A percentile compares a stretch with the other conserved stretches of the same genome.
phyloP scores from a whole-genome alignment of 345 rosid species.

The Rhizophora mangle region DNA sequence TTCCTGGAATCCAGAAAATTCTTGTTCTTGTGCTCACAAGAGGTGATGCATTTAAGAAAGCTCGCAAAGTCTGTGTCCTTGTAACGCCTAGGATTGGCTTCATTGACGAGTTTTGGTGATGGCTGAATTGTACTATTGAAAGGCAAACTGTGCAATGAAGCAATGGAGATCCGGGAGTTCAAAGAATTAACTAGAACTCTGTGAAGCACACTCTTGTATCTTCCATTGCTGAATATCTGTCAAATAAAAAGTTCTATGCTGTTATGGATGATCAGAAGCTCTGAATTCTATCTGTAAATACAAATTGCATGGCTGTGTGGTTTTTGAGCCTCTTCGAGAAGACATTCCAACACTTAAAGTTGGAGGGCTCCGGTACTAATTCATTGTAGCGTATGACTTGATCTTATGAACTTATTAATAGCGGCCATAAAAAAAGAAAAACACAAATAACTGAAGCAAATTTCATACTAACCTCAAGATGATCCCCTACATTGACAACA shows the following conservation, averaged over 20 bases:
- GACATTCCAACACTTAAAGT: not conserved
- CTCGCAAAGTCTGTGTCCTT: constrained; percentile 34
- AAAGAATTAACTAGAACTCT: constrained; percentile 30
- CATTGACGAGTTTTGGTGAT: constrained; percentile 22
- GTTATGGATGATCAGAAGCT: not conserved
- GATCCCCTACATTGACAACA: constrained; percentile 40
- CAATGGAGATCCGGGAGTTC: constrained; percentile 31
- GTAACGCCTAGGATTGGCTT: constrained; percentile 29
- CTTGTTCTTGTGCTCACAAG: constrained; percentile 26
- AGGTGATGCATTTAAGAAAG: constrained; percentile 27
- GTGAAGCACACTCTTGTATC: constrained; percentile 40
- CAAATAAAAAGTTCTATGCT: no score
- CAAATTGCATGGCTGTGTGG: not conserved
- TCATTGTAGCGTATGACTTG: not conserved
- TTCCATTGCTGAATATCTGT: constrained; percentile 45
- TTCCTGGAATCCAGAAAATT: constrained; percentile 32
- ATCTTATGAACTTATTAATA: not conserved
- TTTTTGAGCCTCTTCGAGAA: no score
- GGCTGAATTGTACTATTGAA: constrained; percentile 23
- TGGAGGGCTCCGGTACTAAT: not conserved
- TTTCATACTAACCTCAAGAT: constrained; percentile 33
- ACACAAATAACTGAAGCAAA: not conserved
- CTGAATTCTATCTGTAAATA: not conserved
- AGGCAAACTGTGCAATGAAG: constrained; percentile 37
- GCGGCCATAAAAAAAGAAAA: not conserved